These are phyloP conservation scores for Gossypium longicalyx DNA, from an alignment of 345 rosid genomes.

Conservation along the genomic window DNA sequence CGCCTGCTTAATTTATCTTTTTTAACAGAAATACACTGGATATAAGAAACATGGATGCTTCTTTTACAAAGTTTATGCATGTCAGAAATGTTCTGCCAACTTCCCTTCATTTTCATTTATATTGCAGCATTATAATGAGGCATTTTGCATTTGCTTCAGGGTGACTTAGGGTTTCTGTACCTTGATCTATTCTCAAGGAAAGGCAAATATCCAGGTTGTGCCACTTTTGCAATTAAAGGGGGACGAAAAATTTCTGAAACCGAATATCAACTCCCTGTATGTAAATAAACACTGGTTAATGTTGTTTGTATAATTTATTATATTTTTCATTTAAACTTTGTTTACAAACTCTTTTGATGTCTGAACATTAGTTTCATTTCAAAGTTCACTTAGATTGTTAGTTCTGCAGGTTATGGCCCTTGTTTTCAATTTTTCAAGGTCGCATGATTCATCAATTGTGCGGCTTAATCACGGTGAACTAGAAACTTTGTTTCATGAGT, in stretches of 20 bases:
- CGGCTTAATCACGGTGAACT: constrained; percentile 84
- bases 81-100: neutral
- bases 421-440: constrained; percentile 71
- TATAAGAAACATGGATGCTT: neutral
- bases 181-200: constrained; percentile 84
- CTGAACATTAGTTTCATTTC: neutral
- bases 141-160: constrained; percentile 46
- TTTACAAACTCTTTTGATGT: neutral
- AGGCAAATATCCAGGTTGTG: constrained; percentile 96
- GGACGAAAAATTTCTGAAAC: constrained; percentile 72
- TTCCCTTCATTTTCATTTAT: constrained; percentile 13
- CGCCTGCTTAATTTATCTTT: neutral
- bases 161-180: constrained; percentile 83
- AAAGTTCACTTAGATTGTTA: neutral
- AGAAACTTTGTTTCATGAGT: constrained; percentile 94
- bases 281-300: constrained; percentile 15
- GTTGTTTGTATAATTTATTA: constrained; percentile 5
- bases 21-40: neutral
- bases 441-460: constrained; percentile 49
- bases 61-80: neutral
- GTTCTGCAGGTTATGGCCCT: constrained; percentile 78
- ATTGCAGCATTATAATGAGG: constrained; percentile 12
- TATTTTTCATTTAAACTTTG: neutral
- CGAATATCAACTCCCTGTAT: constrained; percentile 95
- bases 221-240: constrained; percentile 88